Conservation (phyloP, 345 rosid genomes). For the Boechera divaricarpa region DNA sequence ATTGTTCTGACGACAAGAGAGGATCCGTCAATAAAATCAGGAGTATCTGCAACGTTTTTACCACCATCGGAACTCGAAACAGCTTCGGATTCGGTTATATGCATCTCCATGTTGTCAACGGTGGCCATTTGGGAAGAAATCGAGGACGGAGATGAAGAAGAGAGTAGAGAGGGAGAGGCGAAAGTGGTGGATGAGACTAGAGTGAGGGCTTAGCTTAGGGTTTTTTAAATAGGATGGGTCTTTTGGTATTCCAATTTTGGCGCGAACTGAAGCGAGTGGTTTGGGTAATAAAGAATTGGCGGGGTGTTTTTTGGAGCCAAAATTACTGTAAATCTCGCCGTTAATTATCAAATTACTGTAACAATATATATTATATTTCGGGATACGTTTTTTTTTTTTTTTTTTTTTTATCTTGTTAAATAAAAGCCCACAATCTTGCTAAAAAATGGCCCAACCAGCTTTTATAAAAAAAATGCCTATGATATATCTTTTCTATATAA, state of each 20-base stretch:
- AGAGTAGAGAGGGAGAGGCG: neutral
- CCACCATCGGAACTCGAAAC: conserved; percentile 13
- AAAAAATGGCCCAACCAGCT: too few species aligned
- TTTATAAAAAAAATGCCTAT: too few species aligned
- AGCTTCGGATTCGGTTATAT: neutral
- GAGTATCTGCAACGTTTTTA: conserved; percentile 28
- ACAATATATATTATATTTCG: too few species aligned
- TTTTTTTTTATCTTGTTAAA: too few species aligned
- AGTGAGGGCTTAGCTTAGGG: conserved; percentile 1
- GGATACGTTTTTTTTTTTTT: too few species aligned
- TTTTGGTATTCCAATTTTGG: conserved; percentile 20
- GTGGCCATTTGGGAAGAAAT: neutral
- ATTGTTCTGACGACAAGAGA: conserved; percentile 41
- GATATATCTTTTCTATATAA: too few species aligned
- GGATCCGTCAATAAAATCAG: neutral
- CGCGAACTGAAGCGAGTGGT: conserved; percentile 14
- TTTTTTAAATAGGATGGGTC: conserved; percentile 13
- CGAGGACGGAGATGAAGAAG: neutral
- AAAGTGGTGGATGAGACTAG: neutral
- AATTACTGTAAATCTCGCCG: conserved; percentile 33
- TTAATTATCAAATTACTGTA: neutral
- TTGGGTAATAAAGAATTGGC: conserved; percentile 20
- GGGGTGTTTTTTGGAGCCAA: conserved; percentile 31
- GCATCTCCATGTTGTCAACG: conserved; percentile 13
- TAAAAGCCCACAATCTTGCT: too few species aligned